Conservation (phyloP, 441 rosid species). For the Breynia disticha region DNA sequence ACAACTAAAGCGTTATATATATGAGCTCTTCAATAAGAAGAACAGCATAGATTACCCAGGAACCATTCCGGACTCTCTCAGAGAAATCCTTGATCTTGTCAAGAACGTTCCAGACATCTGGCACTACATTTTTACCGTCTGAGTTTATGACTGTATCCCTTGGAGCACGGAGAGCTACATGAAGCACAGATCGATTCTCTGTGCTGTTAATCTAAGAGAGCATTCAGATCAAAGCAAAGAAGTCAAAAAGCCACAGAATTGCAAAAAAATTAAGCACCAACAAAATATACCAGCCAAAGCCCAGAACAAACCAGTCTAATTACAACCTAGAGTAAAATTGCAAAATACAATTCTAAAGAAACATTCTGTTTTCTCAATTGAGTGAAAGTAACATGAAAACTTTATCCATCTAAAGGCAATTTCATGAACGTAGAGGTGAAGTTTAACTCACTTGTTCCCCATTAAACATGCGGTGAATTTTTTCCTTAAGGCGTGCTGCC, state of each 20-base stretch:
- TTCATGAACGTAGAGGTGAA: not conserved
- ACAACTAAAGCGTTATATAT: conserved; percentile 9
- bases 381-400: too few species aligned
- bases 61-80: conserved; percentile 82
- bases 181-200: conserved; percentile 90
- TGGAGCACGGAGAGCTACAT: conserved; percentile 87
- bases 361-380: not conserved
- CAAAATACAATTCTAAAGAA: not conserved
- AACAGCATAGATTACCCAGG: conserved; percentile 54
- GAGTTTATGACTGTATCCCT: conserved; percentile 62
- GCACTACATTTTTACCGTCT: conserved; percentile 86
- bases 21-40: conserved; percentile 3
- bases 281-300: not conserved
- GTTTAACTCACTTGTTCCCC: conserved; percentile 65
- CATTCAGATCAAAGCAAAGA: not conserved
- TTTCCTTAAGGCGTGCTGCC: conserved; percentile 65
- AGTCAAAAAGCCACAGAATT: not conserved
- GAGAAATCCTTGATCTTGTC: conserved; percentile 82
- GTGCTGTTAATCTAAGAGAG: conserved; percentile 71
- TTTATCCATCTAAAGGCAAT: not conserved
- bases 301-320: not conserved
- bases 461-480: conserved; percentile 58
- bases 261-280: not conserved
- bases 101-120: conserved; percentile 84
- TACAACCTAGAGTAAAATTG: not conserved